Evolutionary conservation across 352 stramenopile species (phyloP).

Genomic region (Chrysophaeum taylorii): DNA sequence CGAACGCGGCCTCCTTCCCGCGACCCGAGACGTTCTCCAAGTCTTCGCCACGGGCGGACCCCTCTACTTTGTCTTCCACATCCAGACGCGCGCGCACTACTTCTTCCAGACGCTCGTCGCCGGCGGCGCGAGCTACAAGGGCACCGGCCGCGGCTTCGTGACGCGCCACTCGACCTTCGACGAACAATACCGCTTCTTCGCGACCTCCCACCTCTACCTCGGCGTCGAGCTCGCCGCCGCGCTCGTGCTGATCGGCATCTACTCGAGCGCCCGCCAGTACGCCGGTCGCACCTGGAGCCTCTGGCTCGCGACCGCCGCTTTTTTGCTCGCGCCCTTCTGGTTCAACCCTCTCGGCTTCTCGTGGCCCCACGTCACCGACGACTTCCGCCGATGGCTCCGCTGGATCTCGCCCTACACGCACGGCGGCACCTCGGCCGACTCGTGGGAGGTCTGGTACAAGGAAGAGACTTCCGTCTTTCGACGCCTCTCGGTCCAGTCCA

Average conservation of each 20-base stretch:
- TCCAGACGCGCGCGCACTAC: conserved; percentile 97
- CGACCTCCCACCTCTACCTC: conserved; percentile 90
- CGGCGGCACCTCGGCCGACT: conserved; percentile 72
- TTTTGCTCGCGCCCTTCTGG: conserved; percentile 89
- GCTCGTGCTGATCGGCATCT: conserved; percentile 83
- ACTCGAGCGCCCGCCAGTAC: conserved; percentile 86
- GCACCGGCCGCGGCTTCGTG: conserved; percentile 94
- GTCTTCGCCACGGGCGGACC: conserved; percentile 91
- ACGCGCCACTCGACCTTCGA: conserved; percentile 95
- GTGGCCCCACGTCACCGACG: conserved; percentile 79
- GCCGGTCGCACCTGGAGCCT: conserved; percentile 92
- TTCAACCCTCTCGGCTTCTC: conserved; percentile 95
- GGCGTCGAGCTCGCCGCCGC: conserved; percentile 83
- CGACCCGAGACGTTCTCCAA: conserved; percentile 70
- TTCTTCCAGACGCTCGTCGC: conserved; percentile 96
- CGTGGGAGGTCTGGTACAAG: conserved; percentile 88
- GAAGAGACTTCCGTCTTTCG: conserved; percentile 86
- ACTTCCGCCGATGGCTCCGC: conserved; percentile 53
- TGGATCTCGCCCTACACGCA: conserved; percentile 85
- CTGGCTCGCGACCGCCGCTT: conserved; percentile 85
- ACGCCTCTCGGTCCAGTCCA: conserved; percentile 68
- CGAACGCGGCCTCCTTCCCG: conserved; percentile 89
- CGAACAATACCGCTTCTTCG: conserved; percentile 96
- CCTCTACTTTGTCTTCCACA: conserved; percentile 99
- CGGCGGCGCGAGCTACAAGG: conserved; percentile 92